These are phyloP conservation scores for Cladosporium cucumerinum DNA, from an alignment of 2,329 filamentous ascomycete genomes.

Conservation along the genomic window DNA sequence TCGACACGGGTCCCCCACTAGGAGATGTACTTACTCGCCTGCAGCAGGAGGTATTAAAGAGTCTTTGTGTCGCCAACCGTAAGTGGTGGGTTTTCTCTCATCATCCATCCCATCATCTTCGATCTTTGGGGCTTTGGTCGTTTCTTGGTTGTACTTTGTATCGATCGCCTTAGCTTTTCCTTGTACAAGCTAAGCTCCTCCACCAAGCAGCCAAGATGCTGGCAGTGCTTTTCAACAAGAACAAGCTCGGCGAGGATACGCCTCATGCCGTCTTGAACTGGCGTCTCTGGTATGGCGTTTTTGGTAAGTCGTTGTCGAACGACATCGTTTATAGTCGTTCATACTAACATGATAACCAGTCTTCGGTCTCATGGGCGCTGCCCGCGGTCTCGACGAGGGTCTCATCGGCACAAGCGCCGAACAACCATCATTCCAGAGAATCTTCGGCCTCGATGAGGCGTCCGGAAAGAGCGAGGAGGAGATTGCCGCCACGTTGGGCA, in stretches of 20 bases:
- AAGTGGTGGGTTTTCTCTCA: neutral
- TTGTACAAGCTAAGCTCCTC: slow-evolving; percentile 10
- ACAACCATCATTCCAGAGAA: slow-evolving; percentile 60
- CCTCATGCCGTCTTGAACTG: slow-evolving; percentile 72
- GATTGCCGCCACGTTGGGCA: slow-evolving; percentile 59
- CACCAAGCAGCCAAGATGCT: slow-evolving; percentile 23
- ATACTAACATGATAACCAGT: slow-evolving; percentile 21
- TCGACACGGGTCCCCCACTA: neutral
- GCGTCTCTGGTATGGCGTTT: slow-evolving; percentile 72
- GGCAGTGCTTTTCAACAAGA: slow-evolving; percentile 30
- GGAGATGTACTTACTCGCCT: neutral
- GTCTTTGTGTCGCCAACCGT: neutral
- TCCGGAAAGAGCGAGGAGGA: slow-evolving; percentile 47
- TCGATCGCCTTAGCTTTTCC: slow-evolving; percentile 4
- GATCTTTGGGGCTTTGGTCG: neutral
- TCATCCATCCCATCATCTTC: neutral
- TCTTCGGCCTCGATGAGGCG: slow-evolving; percentile 57
- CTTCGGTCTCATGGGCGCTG: slow-evolving; percentile 63
- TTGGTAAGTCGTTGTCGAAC: slow-evolving; percentile 36
- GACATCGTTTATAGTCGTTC: neutral
- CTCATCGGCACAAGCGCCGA: slow-evolving; percentile 59
- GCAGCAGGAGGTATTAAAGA: slow-evolving; percentile 2
- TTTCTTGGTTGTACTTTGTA: slow-evolving; percentile 13
- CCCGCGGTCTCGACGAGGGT: slow-evolving; percentile 76
- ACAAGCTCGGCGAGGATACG: slow-evolving; percentile 56